Conservation (phyloP, 805 yeast genomes). For the Barnettozyma californica region DNA sequence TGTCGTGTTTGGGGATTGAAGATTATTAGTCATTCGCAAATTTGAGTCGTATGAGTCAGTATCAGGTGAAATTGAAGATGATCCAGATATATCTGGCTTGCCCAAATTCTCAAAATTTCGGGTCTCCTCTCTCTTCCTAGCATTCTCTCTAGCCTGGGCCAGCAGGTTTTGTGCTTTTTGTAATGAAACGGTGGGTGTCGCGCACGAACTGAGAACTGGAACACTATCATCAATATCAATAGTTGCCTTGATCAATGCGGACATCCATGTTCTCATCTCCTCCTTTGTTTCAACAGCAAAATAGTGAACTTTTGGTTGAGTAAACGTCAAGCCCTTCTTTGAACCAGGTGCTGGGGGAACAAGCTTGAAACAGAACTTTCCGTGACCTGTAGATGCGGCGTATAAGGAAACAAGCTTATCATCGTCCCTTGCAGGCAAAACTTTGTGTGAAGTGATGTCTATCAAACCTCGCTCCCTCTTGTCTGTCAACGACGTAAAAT, state of each 20-base stretch:
- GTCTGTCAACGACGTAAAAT: slow-evolving; percentile 75
- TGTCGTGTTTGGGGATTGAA: slow-evolving; percentile 29
- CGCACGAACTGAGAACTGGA: slow-evolving; percentile 88
- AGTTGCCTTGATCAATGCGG: slow-evolving; percentile 90
- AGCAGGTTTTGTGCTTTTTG: slow-evolving; percentile 82
- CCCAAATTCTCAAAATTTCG: slow-evolving; percentile 24
- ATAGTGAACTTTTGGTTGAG: slow-evolving; percentile 92
- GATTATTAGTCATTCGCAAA: slow-evolving; percentile 9
- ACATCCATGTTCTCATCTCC: slow-evolving; percentile 94
- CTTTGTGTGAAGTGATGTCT: slow-evolving; percentile 93
- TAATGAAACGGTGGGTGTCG: slow-evolving; percentile 90
- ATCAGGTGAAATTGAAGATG: slow-evolving; percentile 28
- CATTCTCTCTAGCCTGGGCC: slow-evolving; percentile 76
- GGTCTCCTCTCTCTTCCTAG: slow-evolving; percentile 46
- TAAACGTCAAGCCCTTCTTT: slow-evolving; percentile 88
- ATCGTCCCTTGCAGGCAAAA: slow-evolving; percentile 75
- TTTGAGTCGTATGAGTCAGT: slow-evolving; percentile 24
- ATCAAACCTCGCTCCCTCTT: slow-evolving; percentile 85
- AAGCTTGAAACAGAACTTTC: slow-evolving; percentile 87
- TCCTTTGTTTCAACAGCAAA: slow-evolving; percentile 91
- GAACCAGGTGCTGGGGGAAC: slow-evolving; percentile 98
- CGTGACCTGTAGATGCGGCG: slow-evolving; percentile 91
- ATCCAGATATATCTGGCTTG: slow-evolving; percentile 25
- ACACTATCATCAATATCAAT: slow-evolving; percentile 91
- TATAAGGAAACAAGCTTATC: slow-evolving; percentile 81